These are phyloP conservation scores for Lasiodiplodia citricola DNA, from an alignment of 2,329 filamentous ascomycete genomes.

Conservation along the genomic window DNA sequence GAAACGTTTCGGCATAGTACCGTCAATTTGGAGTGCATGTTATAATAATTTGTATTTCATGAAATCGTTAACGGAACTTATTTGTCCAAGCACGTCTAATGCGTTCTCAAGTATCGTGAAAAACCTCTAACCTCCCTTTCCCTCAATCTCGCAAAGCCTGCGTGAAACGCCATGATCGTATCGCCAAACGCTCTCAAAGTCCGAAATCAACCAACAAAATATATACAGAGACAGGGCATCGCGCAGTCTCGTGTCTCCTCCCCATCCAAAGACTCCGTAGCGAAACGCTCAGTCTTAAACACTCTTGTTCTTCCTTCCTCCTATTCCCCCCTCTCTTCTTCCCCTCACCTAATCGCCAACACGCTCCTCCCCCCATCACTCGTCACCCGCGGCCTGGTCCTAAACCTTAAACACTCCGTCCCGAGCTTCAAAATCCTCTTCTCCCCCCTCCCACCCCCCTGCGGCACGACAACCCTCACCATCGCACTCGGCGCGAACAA, in stretches of 20 bases:
- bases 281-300: background rate
- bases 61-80: too few species aligned
- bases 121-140: too few species aligned
- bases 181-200: background rate
- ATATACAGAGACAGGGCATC: background rate
- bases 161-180: background rate
- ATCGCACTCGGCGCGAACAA: constrained; percentile 19
- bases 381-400: constrained; percentile 21
- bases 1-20: too few species aligned
- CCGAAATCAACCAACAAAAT: background rate
- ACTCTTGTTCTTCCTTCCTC: background rate
- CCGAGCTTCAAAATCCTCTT: constrained; percentile 17
- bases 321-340: background rate
- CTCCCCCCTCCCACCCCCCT: background rate
- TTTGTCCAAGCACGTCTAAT: too few species aligned
- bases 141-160: background rate
- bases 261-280: background rate
- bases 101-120: too few species aligned
- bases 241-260: background rate
- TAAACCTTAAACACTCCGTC: constrained; percentile 23
- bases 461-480: background rate
- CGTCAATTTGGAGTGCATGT: too few species aligned
- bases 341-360: constrained; percentile 11
- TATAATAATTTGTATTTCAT: too few species aligned
- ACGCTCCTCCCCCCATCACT: constrained; percentile 26